Evolutionary conservation across 2,329 filamentous ascomycete species (phyloP).

Genomic region (Monilinia aucupariae): DNA sequence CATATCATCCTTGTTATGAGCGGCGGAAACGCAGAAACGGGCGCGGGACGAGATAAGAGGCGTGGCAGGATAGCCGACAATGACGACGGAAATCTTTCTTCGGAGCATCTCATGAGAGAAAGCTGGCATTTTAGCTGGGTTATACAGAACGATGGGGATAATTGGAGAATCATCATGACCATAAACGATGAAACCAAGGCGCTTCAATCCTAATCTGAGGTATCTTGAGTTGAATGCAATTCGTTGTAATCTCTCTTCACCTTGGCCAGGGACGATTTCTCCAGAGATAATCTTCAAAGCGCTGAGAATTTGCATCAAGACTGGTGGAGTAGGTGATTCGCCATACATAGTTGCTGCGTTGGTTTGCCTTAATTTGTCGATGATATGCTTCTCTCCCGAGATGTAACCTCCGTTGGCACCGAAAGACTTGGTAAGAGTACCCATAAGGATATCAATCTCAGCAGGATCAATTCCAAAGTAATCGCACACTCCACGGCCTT

Average conservation of each 20-base stretch:
- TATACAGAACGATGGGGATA: constrained; percentile 88
- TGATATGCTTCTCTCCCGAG: constrained; percentile 80
- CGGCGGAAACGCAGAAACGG: constrained; percentile 90
- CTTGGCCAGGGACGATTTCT: constrained; percentile 82
- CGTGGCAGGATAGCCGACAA: constrained; percentile 95
- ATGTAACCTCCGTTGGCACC: constrained; percentile 97
- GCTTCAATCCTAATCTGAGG: constrained; percentile 93
- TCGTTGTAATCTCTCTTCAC: constrained; percentile 89
- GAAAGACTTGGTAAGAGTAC: constrained; percentile 96
- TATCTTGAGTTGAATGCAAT: constrained; percentile 98
- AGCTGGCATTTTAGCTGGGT: constrained; percentile 97
- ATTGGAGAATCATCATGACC: constrained; percentile 98
- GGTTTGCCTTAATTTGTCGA: constrained; percentile 81
- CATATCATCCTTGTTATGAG: constrained; percentile 97
- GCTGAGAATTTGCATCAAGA: constrained; percentile 84
- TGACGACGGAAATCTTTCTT: constrained; percentile 94
- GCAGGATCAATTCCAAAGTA: constrained; percentile 88
- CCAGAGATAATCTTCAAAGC: constrained; percentile 85
- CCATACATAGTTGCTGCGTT: constrained; percentile 85
- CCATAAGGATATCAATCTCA: constrained; percentile 95
- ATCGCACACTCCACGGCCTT: constrained; percentile 89
- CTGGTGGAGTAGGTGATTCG: constrained; percentile 80
- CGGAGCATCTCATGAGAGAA: constrained; percentile 98
- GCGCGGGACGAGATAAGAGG: constrained; percentile 91
- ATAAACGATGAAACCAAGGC: constrained; percentile 92